These are phyloP conservation scores for Omphalea diandra DNA, from an alignment of 441 rosid species.

Conservation along the genomic window DNA sequence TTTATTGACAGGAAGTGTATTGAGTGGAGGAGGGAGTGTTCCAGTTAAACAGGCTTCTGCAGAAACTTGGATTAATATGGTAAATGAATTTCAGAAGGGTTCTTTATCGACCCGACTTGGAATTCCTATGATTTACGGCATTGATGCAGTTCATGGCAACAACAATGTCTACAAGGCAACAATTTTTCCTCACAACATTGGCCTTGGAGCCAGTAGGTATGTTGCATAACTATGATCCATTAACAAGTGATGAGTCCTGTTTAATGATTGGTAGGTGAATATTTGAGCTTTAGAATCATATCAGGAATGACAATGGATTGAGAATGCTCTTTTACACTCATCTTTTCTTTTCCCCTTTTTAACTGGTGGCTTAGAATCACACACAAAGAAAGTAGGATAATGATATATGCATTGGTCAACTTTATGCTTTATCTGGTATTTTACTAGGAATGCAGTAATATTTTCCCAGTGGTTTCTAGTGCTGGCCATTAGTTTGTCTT, in stretches of 20 bases:
- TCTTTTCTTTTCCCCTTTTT: too few species aligned
- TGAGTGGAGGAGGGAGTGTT: conserved; percentile 74
- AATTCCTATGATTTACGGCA: conserved; percentile 83
- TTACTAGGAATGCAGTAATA: too few species aligned
- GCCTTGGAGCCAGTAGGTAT: conserved; percentile 83
- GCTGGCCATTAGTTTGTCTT: not conserved
- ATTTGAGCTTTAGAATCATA: too few species aligned
- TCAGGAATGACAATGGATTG: too few species aligned
- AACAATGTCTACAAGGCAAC: conserved; percentile 75
- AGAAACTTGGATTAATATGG: conserved; percentile 61
- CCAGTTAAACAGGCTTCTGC: conserved; percentile 55
- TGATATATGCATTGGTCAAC: too few species aligned
- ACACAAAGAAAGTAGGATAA: too few species aligned
- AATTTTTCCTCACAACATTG: conserved; percentile 83
- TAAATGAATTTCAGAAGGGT: conserved; percentile 63
- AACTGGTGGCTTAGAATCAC: too few species aligned
- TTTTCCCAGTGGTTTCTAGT: not conserved
- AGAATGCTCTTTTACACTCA: too few species aligned
- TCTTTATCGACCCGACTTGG: conserved; percentile 71
- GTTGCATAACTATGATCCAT: not conserved
- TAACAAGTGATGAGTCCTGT: too few species aligned
- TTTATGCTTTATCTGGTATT: too few species aligned
- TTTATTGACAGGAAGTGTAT: conserved; percentile 48
- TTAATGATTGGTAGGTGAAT: too few species aligned
- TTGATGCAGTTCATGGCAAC: conserved; percentile 89